Evolutionary conservation across 148 eudicot species (phyloP).

Genomic region (Simmondsia chinensis): DNA sequence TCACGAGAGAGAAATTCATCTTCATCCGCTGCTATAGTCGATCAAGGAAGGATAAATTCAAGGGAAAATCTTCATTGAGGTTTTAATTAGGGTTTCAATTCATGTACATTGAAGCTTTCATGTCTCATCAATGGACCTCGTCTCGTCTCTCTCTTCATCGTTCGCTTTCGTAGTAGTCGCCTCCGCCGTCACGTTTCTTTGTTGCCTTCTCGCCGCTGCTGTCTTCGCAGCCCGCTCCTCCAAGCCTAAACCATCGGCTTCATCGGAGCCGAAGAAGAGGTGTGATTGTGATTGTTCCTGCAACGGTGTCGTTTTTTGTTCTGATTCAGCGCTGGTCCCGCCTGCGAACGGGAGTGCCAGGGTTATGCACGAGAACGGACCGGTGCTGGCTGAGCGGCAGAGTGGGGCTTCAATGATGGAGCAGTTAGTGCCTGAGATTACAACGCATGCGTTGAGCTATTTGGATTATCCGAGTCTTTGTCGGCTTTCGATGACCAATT

Average conservation of each 20-base stretch:
- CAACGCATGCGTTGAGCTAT: slow-evolving; percentile 82
- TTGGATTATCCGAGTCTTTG: slow-evolving; percentile 90
- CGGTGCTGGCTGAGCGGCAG: slow-evolving; percentile 30
- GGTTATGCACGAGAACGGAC: slow-evolving; percentile 32
- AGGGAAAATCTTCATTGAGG: not conserved
- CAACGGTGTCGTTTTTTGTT: slow-evolving; percentile 19
- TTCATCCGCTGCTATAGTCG: not conserved
- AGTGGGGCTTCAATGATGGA: slow-evolving; percentile 96
- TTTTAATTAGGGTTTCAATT: slow-evolving; percentile 25
- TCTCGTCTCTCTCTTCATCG: slow-evolving; percentile 10
- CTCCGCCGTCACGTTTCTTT: slow-evolving; percentile 18
- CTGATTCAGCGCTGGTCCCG: slow-evolving; percentile 8
- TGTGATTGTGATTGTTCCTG: slow-evolving; percentile 15
- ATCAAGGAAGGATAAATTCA: not conserved
- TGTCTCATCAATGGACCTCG: slow-evolving; percentile 55
- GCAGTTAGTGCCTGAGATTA: slow-evolving; percentile 90
- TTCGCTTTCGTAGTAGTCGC: too few relatives aligned
- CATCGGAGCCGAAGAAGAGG: slow-evolving; percentile 1
- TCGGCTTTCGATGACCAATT: slow-evolving; percentile 85
- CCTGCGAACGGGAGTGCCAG: slow-evolving; percentile 16
- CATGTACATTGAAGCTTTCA: slow-evolving; percentile 36
- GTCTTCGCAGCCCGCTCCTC: slow-evolving; percentile 22
- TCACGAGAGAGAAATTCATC: not conserved
- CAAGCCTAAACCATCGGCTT: slow-evolving; percentile 4
- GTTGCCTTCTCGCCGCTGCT: slow-evolving; percentile 23